Percentiles rank a stretch among this genome's conserved stretches.
Evolutionary conservation across 352 stramenopile species (phyloP).

Genomic region (Globisporangium splendens): DNA sequence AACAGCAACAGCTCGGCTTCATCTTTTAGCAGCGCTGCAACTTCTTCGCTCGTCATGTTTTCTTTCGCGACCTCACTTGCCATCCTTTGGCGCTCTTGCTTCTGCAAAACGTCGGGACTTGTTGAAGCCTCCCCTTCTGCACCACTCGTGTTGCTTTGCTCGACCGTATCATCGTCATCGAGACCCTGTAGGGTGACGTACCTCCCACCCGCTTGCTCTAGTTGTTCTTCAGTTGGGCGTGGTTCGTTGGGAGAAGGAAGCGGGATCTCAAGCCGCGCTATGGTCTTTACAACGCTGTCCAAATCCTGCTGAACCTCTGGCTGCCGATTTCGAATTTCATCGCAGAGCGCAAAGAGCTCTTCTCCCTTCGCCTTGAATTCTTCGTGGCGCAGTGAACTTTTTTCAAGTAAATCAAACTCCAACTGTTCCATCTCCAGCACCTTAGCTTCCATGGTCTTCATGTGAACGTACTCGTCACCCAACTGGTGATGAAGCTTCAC

Average conservation of each 20-base stretch:
- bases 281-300: conserved; percentile 18
- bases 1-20: conserved; percentile 47
- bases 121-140: not conserved
- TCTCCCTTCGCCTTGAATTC: conserved; percentile 34
- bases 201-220: conserved; percentile 30
- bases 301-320: conserved; percentile 28
- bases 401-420: conserved; percentile 70
- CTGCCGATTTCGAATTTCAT: conserved; percentile 31
- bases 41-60: conserved; percentile 10
- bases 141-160: not conserved
- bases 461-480: conserved; percentile 61
- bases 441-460: conserved; percentile 51
- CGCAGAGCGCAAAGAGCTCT: conserved; percentile 29
- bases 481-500: conserved; percentile 32
- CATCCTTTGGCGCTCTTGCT: not conserved
- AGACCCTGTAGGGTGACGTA: conserved; percentile 27
- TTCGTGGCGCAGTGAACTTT: conserved; percentile 50
- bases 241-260: conserved; percentile 19
- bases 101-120: not conserved
- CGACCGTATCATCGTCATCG: conserved; percentile 9
- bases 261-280: conserved; percentile 26
- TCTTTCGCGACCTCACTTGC: conserved; percentile 7
- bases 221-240: conserved; percentile 33
- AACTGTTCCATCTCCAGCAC: conserved; percentile 47
- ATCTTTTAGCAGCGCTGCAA: conserved; percentile 25